A percentile compares a stretch with the other conserved stretches of the same genome.
These are phyloP conservation scores for Moricandia arvensis DNA, from an alignment of 345 rosid species.

Conservation along the genomic window DNA sequence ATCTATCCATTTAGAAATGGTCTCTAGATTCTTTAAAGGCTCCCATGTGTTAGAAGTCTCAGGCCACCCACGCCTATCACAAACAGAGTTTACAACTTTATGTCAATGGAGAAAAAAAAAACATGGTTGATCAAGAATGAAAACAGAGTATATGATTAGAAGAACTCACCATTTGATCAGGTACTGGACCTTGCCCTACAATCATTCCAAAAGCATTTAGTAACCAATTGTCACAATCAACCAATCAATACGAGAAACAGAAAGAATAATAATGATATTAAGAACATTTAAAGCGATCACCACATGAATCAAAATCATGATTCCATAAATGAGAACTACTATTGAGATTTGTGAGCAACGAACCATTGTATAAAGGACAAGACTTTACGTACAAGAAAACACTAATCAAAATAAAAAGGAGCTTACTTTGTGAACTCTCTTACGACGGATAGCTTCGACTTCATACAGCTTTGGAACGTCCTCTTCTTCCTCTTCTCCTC, in stretches of 20 bases:
- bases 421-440: slow-evolving; percentile 79
- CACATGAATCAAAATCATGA: not conserved
- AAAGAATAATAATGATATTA: not conserved
- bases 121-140: slow-evolving; percentile 13
- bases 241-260: not conserved
- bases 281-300: slow-evolving; percentile 20
- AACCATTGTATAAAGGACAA: not conserved
- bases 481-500: slow-evolving; percentile 39
- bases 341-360: not conserved
- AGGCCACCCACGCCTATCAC: slow-evolving; percentile 95
- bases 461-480: slow-evolving; percentile 78
- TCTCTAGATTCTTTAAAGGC: slow-evolving; percentile 84
- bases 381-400: not conserved
- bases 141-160: slow-evolving; percentile 8
- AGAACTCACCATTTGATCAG: slow-evolving; percentile 86
- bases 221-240: too few species aligned
- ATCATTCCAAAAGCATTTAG: slow-evolving; percentile 26
- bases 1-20: slow-evolving; percentile 80
- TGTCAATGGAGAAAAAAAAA: slow-evolving; percentile 13
- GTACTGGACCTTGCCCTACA: slow-evolving; percentile 91
- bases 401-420: slow-evolving; percentile 15
- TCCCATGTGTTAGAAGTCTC: slow-evolving; percentile 97
- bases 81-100: slow-evolving; percentile 22
- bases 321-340: not conserved
- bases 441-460: slow-evolving; percentile 94